Evolutionary conservation across 176 grass and related monocot species (phyloP), one percentile per base, ranked within the genome.

Genomic region (Musa itinerans): DNA sequence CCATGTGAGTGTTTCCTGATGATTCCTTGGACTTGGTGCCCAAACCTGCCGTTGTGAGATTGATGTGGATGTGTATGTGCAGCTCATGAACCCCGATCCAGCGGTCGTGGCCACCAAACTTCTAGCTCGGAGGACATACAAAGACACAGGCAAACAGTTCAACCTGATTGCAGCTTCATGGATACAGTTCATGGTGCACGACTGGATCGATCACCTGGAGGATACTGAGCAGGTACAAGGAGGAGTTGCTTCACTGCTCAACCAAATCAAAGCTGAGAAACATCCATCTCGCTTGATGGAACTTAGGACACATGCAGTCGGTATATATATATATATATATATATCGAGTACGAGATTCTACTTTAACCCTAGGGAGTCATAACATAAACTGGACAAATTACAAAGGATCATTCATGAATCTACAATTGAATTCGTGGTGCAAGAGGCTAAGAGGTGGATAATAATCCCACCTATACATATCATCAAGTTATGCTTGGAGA

Each of bases 111-210:
- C 83, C 0, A 81, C 81, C 63, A 89, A 83, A 25, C 81, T 89
- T 25, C 65, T 89, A 48, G 83, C 74, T 15, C 75, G 83, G 80
- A 77, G 67, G 63, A 66, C 72, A 52, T 85, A 85, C 80, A 83
- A 85, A 67, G 87, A 89, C 57, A 85, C 87, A 13, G 80, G 80
- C 13, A 89, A 89, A 56, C 87, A 89, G 11, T 89, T 89, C 65
- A 89, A 89, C 77, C 74, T 89, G 76, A 71, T 89, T 58, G 83
- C 87, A 26, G 83, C 83, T 68, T 63, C 87, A 62, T 89, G 87
- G 87, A 89, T 89, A 68, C 87, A 89, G 76, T 89, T 89, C 87
- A 89, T 89, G 87, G 83, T 85, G 68, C 87, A 89, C 80, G 87
- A 89, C 73, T 89, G 87, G 87, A 89, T 89, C 11, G 87, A 89